Percentiles rank a stretch among this genome's conserved stretches.
Evolutionary conservation across 768 basidiomycete genomes (phyloP).

Genomic region (Lactarius sanguifluus): DNA sequence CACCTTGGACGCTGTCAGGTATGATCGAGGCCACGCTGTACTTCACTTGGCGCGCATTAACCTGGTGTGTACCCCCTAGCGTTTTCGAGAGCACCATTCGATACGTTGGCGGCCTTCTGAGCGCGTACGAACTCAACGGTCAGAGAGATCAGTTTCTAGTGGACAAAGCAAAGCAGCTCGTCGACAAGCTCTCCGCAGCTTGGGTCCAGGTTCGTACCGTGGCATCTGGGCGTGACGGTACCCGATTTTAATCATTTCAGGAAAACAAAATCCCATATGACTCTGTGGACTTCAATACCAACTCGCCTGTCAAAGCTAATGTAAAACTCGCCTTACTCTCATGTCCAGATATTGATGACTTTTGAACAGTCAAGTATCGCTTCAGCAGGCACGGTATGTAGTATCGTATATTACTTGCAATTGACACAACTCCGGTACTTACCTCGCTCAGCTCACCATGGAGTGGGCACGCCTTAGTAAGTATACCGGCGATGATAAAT

Average conservation of each 20-base stretch:
- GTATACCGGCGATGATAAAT: slow-evolving; percentile 60
- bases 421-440: not conserved
- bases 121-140: slow-evolving; percentile 66
- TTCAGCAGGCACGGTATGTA: slow-evolving; percentile 45
- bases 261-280: slow-evolving; percentile 40
- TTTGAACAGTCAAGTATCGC: slow-evolving; percentile 48
- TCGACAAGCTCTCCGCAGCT: slow-evolving; percentile 60
- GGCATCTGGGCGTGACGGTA: not conserved
- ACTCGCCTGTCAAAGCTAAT: slow-evolving; percentile 34
- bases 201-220: slow-evolving; percentile 50
- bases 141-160: slow-evolving; percentile 50
- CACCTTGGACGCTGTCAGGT: slow-evolving; percentile 49
- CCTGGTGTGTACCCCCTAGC: slow-evolving; percentile 35
- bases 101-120: slow-evolving; percentile 63
- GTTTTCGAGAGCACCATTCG: slow-evolving; percentile 80
- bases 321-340: slow-evolving; percentile 40
- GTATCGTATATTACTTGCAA: not conserved
- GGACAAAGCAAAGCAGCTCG: slow-evolving; percentile 60
- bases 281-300: slow-evolving; percentile 41
- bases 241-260: slow-evolving; percentile 2
- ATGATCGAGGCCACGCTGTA: not conserved
- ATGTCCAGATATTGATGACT: slow-evolving; percentile 46
- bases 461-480: slow-evolving; percentile 54
- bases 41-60: not conserved
- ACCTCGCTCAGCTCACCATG: slow-evolving; percentile 46